These are phyloP conservation scores for Talaromyces rugulosus DNA, from an alignment of 2,329 filamentous ascomycete species.

Conservation along the genomic window DNA sequence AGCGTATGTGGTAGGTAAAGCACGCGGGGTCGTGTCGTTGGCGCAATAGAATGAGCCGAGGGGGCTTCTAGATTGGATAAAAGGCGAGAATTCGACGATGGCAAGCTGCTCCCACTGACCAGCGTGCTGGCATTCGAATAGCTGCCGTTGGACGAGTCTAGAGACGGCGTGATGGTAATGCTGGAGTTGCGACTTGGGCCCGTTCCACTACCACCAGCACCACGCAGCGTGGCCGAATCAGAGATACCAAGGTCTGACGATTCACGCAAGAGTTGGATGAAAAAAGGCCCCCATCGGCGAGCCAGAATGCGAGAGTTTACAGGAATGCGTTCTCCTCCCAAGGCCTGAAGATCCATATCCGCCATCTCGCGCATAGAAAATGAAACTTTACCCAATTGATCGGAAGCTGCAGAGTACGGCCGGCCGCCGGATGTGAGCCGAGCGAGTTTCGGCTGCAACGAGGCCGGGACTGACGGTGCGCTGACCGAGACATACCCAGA, in stretches of 20 bases:
- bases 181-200: slow-evolving; percentile 67
- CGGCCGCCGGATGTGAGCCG: slow-evolving; percentile 68
- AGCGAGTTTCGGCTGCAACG: slow-evolving; percentile 47
- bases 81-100: slow-evolving; percentile 26
- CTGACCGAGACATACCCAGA: slow-evolving; percentile 84
- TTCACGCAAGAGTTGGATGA: slow-evolving; percentile 84
- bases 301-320: slow-evolving; percentile 88
- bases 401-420: slow-evolving; percentile 69
- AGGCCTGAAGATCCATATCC: slow-evolving; percentile 94
- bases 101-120: slow-evolving; percentile 24
- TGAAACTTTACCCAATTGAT: slow-evolving; percentile 79
- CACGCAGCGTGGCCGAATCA: slow-evolving; percentile 71
- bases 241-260: slow-evolving; percentile 65
- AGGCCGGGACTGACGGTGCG: slow-evolving; percentile 58
- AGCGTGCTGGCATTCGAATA: slow-evolving; percentile 41
- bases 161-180: slow-evolving; percentile 72
- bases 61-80: slow-evolving; percentile 48
- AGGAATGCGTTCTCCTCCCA: slow-evolving; percentile 85
- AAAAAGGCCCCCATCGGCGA: slow-evolving; percentile 90
- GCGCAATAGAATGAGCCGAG: slow-evolving; percentile 50
- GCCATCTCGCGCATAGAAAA: slow-evolving; percentile 77
- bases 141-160: slow-evolving; percentile 28
- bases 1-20: slow-evolving; percentile 91
- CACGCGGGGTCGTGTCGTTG: slow-evolving; percentile 69
- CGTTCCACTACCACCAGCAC: slow-evolving; percentile 42